These are phyloP conservation scores for Serendipita sp. DNA, from an alignment of 768 basidiomycete species.

Conservation along the genomic window DNA sequence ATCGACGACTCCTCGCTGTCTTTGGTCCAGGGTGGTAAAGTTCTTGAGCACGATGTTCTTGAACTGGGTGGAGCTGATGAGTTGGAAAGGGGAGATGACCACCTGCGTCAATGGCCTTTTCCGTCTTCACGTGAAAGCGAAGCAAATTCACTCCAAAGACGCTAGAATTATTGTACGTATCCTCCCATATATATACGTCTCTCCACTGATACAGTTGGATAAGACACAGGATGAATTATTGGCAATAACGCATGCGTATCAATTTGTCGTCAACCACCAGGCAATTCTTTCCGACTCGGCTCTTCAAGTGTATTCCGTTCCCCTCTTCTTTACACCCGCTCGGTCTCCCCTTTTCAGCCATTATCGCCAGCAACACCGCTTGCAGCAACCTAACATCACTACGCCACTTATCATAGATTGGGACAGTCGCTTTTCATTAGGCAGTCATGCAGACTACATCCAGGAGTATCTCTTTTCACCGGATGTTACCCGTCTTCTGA, in stretches of 20 bases:
- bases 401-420: neutral
- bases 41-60: neutral
- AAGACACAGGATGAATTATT: neutral
- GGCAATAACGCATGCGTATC: neutral
- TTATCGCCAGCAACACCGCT: neutral
- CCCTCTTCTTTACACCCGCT: neutral
- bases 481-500: neutral
- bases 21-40: neutral
- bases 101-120: neutral
- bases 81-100: neutral
- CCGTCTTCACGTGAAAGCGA: too few relatives aligned
- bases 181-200: neutral
- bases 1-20: neutral
- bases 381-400: neutral
- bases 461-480: neutral
- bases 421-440: neutral
- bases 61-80: slow-evolving; percentile 5
- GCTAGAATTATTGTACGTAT: neutral
- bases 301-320: neutral
- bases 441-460: neutral
- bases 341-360: neutral
- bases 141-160: too few relatives aligned
- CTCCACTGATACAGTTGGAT: too few relatives aligned
- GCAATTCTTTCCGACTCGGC: neutral
- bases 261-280: neutral